Evolutionary conservation across 2,329 filamentous ascomycete genomes (phyloP).

Genomic region (Rutstroemia sp.): DNA sequence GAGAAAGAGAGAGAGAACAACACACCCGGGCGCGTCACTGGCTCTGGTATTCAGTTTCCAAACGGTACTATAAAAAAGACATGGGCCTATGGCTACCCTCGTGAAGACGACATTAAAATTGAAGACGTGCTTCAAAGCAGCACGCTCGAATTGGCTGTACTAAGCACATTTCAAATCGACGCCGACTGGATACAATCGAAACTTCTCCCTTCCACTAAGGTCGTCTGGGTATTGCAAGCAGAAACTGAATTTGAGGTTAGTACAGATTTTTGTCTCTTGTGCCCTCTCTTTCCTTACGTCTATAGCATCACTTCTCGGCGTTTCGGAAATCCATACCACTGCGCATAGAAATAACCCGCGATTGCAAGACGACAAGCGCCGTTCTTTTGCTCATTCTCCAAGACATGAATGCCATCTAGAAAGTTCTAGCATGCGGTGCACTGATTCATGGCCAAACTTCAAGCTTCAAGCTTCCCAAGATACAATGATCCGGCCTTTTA

Average conservation of each 20-base stretch:
- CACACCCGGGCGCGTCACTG: constrained; percentile 4
- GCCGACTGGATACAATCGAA: constrained; percentile 49
- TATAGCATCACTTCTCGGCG: too few relatives aligned
- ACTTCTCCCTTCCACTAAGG: constrained; percentile 53
- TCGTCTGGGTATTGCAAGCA: constrained; percentile 54
- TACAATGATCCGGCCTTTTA: too few relatives aligned
- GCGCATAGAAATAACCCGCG: too few relatives aligned
- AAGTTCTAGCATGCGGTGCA: too few relatives aligned
- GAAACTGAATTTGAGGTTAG: constrained; percentile 44
- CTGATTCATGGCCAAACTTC: too few relatives aligned
- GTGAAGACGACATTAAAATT: constrained; percentile 72
- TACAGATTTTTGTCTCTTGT: not conserved
- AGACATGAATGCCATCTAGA: too few relatives aligned
- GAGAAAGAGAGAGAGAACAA: not conserved
- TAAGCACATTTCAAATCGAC: constrained; percentile 87
- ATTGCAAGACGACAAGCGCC: too few relatives aligned
- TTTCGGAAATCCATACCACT: too few relatives aligned
- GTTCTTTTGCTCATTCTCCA: too few relatives aligned
- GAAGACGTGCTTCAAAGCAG: constrained; percentile 76
- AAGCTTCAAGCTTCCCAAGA: too few relatives aligned
- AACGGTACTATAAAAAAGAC: constrained; percentile 73
- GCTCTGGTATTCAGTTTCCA: constrained; percentile 26
- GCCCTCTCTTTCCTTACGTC: too few relatives aligned
- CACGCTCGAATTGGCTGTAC: constrained; percentile 65
- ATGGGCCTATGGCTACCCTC: constrained; percentile 57